Evolutionary conservation across 106 monocot genomes (phyloP), one percentile per base, ranked within the genome.

Genomic region (Phalaenopsis equestris): DNA sequence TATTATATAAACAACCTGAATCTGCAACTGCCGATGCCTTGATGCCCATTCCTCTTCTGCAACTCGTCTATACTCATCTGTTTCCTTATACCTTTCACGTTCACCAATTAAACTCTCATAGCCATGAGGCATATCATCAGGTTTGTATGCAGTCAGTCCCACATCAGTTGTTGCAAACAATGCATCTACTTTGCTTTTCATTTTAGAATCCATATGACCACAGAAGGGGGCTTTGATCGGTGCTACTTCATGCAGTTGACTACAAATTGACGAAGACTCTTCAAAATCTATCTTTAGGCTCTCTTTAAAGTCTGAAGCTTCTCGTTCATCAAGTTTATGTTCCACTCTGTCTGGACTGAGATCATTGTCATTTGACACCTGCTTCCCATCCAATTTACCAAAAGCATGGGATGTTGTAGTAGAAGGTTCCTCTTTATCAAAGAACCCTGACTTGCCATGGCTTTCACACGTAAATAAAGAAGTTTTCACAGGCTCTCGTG

Each of bases 11-110:
- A 78, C 58, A 80, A 93, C 93, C 93, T 93, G 93, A 56, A 93
- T 83, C 55, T 81, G 93, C 49, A 93, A 74, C 77, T 91, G 73
- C 6, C 72, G 72, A 79, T 89, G 86, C 79, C 98, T 90, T 77
- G 89, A 79, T 41, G 89, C 94, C 98, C 94, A 94, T 89, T 99
- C 98, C 83, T 88, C 92, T 84, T 92, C 98, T 70, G 21, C 78
- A 80, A 87, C 94, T 67, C 81, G 94, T 84, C 43, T 94, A 79
- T 91, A 99, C 76, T 88, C 91, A 56, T 89, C 92, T 77, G 90
- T 86, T 84, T 91, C 86, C 84, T 99, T 99, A 81, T 91, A 90
- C 43, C 83, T 92, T 84, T 94, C 94, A 67, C 94, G 87, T 3
- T 84, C 92, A 80, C 84, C 84, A 77, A 92, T 87, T 8, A 94